Percentiles rank a stretch among this genome's conserved stretches.
Conservation (phyloP, 2,329 filamentous ascomycete species). For the Shiraia sp. region DNA sequence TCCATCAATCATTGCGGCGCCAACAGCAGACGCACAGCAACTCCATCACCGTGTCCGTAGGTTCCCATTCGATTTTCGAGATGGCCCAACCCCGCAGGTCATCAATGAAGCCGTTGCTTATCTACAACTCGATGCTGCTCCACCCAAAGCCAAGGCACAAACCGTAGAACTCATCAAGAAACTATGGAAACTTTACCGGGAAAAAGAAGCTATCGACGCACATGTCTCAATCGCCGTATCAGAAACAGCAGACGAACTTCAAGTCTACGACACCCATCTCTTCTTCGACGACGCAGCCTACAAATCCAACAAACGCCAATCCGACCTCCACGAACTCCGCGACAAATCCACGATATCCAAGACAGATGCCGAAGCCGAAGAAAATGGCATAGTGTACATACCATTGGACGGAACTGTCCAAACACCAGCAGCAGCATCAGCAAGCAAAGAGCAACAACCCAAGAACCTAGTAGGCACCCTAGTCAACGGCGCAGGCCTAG, state of each 20-base stretch:
- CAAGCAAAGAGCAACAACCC: slow-evolving; percentile 38
- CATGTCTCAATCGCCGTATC: slow-evolving; percentile 54
- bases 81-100: slow-evolving; percentile 44
- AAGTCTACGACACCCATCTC: slow-evolving; percentile 60
- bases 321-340: slow-evolving; percentile 62
- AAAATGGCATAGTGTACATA: slow-evolving; percentile 78
- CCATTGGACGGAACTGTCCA: slow-evolving; percentile 49
- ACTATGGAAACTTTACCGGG: slow-evolving; percentile 63
- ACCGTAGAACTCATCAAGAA: slow-evolving; percentile 56
- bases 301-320: slow-evolving; percentile 64
- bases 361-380: slow-evolving; percentile 65
- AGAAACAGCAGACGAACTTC: slow-evolving; percentile 45
- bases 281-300: slow-evolving; percentile 73
- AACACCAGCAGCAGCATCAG: slow-evolving; percentile 8
- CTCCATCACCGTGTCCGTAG: slow-evolving; percentile 51
- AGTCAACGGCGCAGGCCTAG: slow-evolving; percentile 86
- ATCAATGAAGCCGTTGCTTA: slow-evolving; percentile 54
- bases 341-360: slow-evolving; percentile 56
- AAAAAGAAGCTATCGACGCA: slow-evolving; percentile 68
- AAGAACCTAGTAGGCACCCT: slow-evolving; percentile 74
- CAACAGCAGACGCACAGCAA: slow-evolving; percentile 50
- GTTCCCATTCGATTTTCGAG: slow-evolving; percentile 66
- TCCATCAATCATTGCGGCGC: slow-evolving; percentile 67
- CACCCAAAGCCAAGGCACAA: slow-evolving; percentile 49
- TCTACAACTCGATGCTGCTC: slow-evolving; percentile 56